Evolutionary conservation across 2,329 filamentous ascomycete species (phyloP).

Genomic region (Blumeriella jaapii): DNA sequence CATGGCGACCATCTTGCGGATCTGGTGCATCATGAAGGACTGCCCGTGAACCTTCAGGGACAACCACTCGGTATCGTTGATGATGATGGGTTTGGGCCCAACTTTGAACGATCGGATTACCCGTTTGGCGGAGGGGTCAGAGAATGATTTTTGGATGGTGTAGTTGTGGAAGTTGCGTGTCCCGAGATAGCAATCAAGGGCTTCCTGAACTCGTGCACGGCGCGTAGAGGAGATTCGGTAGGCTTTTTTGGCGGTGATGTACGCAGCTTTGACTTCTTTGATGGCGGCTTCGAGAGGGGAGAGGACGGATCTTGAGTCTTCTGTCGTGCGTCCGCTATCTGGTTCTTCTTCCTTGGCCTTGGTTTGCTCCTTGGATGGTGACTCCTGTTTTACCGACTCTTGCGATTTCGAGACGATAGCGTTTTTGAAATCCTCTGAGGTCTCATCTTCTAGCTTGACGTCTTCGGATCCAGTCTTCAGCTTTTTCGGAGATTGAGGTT

Average conservation of each 20-base stretch:
- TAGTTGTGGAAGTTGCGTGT: conserved; percentile 96
- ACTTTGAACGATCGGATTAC: conserved; percentile 88
- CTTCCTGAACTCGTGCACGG: conserved; percentile 62
- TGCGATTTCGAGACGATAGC: no score
- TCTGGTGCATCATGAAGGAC: conserved; percentile 99
- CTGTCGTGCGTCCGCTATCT: background rate
- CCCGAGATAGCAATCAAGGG: conserved; percentile 65
- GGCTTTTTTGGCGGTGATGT: conserved; percentile 68
- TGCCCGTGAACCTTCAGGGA: conserved; percentile 94
- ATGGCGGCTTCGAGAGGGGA: conserved; percentile 51
- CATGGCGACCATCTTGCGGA: conserved; percentile 98
- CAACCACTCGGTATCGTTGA: conserved; percentile 89
- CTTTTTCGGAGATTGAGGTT: background rate
- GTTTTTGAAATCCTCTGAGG: background rate
- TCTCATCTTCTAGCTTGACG: background rate
- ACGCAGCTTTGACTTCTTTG: conserved; percentile 68
- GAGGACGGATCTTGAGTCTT: conserved; percentile 13
- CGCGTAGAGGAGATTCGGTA: conserved; percentile 71
- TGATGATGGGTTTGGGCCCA: conserved; percentile 64
- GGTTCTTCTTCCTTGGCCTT: background rate
- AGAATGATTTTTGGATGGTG: conserved; percentile 76
- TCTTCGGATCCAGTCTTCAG: background rate
- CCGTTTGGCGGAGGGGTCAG: conserved; percentile 75
- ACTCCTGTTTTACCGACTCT: no score
- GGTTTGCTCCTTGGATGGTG: no score